Percentiles rank a stretch among this genome's conserved stretches.
These are phyloP conservation scores for Schizosaccharomyces osmophilus DNA, from an alignment of 805 yeast species.

Conservation along the genomic window DNA sequence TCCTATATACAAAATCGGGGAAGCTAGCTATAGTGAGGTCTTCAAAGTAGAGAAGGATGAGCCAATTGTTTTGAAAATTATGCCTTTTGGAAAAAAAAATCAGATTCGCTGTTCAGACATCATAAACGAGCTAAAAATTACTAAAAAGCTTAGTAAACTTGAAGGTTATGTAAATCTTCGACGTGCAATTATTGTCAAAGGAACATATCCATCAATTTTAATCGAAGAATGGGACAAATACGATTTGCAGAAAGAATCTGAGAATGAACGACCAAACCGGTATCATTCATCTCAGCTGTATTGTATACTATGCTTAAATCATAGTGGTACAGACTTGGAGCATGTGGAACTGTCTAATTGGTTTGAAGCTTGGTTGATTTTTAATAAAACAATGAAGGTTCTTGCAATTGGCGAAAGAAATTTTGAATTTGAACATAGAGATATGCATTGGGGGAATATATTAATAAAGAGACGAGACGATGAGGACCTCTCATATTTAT, in stretches of 20 bases:
- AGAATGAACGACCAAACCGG: conserved; percentile 9
- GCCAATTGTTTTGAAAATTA: conserved; percentile 20
- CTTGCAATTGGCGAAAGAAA: conserved; percentile 28
- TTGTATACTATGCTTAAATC: conserved; percentile 14
- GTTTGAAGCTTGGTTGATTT: conserved; percentile 20
- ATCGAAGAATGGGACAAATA: conserved; percentile 24
- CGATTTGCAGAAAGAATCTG: conserved; percentile 4
- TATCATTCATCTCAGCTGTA: conserved; percentile 15
- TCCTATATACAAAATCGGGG: conserved; percentile 19
- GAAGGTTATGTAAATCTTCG: conserved; percentile 24
- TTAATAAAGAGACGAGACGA: conserved; percentile 17
- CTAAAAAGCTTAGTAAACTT: conserved; percentile 17
- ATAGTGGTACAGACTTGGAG: conserved; percentile 22
- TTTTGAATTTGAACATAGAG: conserved; percentile 43
- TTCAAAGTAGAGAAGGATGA: conserved; percentile 8
- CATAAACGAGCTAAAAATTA: conserved; percentile 24
- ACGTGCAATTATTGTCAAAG: conserved; percentile 24
- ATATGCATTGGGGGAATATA: conserved; percentile 42
- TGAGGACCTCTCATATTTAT: conserved; percentile 4
- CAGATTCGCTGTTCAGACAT: conserved; percentile 21
- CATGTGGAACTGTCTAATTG: conserved; percentile 18
- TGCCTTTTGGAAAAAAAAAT: conserved; percentile 26
- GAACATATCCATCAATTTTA: conserved; percentile 19
- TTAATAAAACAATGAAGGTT: conserved; percentile 28
- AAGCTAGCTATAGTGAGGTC: conserved; percentile 25